Evolutionary conservation across 768 basidiomycete species (phyloP).

Genomic region (Lactarius hatsudake): DNA sequence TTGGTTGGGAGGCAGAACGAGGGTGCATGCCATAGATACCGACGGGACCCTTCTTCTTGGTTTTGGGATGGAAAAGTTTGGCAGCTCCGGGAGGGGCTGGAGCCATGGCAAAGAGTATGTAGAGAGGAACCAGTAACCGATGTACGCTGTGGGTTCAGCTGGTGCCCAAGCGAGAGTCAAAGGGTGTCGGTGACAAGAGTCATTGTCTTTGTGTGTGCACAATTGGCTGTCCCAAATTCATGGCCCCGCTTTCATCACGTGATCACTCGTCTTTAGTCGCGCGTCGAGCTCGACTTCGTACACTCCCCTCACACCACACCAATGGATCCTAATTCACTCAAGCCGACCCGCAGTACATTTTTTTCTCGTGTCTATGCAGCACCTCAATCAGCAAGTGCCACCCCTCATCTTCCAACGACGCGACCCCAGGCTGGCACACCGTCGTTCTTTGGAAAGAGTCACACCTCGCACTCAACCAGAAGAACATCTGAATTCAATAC

Average conservation of each 20-base stretch:
- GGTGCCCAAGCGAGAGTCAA: constrained; percentile 6
- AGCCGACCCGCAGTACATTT: constrained; percentile 5
- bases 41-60: constrained; percentile 23
- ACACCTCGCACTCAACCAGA: constrained; percentile 1
- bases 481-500: constrained; percentile 11
- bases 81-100: constrained; percentile 20
- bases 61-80: constrained; percentile 28
- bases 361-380: constrained; percentile 19
- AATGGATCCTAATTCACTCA: constrained; percentile 15
- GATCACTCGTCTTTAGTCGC: background rate
- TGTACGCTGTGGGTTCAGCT: constrained; percentile 5
- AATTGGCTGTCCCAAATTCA: background rate
- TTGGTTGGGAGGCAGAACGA: constrained; percentile 17
- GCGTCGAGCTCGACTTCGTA: background rate
- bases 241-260: constrained; percentile 7
- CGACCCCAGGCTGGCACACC: constrained; percentile 4
- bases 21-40: constrained; percentile 18
- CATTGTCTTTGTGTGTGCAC: background rate
- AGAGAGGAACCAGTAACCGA: constrained; percentile 7
- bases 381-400: background rate
- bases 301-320: background rate
- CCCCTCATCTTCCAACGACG: constrained; percentile 5
- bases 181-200: constrained; percentile 1
- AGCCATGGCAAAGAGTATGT: constrained; percentile 17
- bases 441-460: constrained; percentile 20